phyloP scores from a whole-genome alignment of 768 basidiomycete species.

The Phlegmacium glaucopus region DNA sequence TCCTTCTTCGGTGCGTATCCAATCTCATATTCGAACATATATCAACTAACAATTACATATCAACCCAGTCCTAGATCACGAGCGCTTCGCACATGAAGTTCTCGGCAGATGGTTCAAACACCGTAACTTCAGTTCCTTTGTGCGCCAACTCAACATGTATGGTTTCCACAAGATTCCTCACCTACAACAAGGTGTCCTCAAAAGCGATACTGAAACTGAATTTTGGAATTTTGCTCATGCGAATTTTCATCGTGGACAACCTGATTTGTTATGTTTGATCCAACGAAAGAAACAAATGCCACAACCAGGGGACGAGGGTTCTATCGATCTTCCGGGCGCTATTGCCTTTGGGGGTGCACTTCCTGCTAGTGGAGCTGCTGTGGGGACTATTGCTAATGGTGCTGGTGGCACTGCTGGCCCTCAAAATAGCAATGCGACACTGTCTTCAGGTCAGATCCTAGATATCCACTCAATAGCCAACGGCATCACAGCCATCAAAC shows the following conservation, averaged over 20 bases:
- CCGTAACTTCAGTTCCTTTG: constrained; percentile 90
- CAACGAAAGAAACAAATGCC: constrained; percentile 76
- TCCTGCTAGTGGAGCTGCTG: constrained; percentile 5
- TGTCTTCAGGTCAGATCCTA: constrained; percentile 51
- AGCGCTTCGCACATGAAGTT: constrained; percentile 85
- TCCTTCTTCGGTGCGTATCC: constrained; percentile 76
- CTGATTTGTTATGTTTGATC: constrained; percentile 83
- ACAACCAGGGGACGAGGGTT: constrained; percentile 32
- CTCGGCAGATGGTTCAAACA: constrained; percentile 98
- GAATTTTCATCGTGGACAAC: constrained; percentile 85
- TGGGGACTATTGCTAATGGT: background rate
- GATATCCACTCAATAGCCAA: constrained; percentile 79
- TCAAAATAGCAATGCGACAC: constrained; percentile 11
- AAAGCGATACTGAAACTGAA: constrained; percentile 76
- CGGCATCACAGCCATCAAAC: constrained; percentile 83
- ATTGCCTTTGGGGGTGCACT: constrained; percentile 6
- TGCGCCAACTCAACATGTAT: constrained; percentile 94
- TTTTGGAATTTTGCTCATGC: constrained; percentile 91
- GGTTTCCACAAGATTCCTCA: constrained; percentile 95
- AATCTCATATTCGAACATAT: background rate
- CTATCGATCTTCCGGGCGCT: constrained; percentile 31
- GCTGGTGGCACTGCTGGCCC: constrained; percentile 1
- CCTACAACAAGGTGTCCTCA: constrained; percentile 90
- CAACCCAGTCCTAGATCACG: constrained; percentile 78
- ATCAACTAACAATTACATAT: background rate